Evolutionary conservation across 1,284 basidiomycete species (phyloP).

Genomic region (Cerioporus squamosus): DNA sequence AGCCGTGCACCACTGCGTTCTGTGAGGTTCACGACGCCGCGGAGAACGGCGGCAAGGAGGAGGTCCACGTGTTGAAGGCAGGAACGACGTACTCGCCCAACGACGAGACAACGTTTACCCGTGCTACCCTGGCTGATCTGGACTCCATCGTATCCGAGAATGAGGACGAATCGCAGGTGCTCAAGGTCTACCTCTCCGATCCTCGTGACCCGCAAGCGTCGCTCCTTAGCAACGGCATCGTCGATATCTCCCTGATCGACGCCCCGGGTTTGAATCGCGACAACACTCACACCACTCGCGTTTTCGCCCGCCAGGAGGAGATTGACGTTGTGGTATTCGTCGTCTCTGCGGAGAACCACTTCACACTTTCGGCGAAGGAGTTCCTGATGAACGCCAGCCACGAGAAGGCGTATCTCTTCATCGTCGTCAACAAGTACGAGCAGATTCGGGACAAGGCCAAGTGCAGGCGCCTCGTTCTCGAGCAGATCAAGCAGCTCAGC

Average conservation of each 20-base stretch:
- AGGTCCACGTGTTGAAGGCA: slow-evolving; percentile 81
- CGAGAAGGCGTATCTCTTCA: slow-evolving; percentile 98
- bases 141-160: slow-evolving; percentile 85
- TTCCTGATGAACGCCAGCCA: slow-evolving; percentile 94
- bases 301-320: slow-evolving; percentile 96
- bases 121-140: slow-evolving; percentile 71
- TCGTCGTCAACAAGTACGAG: slow-evolving; percentile 99
- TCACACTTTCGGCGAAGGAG: slow-evolving; percentile 95
- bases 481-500: slow-evolving; percentile 93
- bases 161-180: slow-evolving; percentile 69
- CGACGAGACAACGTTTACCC: slow-evolving; percentile 81
- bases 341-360: slow-evolving; percentile 98
- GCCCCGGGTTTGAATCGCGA: slow-evolving; percentile 98
- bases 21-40: slow-evolving; percentile 96
- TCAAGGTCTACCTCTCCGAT: slow-evolving; percentile 88
- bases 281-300: slow-evolving; percentile 92
- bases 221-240: slow-evolving; percentile 93
- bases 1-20: slow-evolving; percentile 97
- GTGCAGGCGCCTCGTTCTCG: slow-evolving; percentile 88
- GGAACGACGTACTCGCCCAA: slow-evolving; percentile 72
- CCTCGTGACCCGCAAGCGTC: slow-evolving; percentile 77
- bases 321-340: slow-evolving; percentile 99
- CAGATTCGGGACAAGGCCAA: slow-evolving; percentile 96
- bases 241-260: slow-evolving; percentile 98
- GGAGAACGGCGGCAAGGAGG: slow-evolving; percentile 81